These are phyloP conservation scores for Cetraspora pellucida DNA, from an alignment of 192 early-diverging fungal species.

Conservation along the genomic window DNA sequence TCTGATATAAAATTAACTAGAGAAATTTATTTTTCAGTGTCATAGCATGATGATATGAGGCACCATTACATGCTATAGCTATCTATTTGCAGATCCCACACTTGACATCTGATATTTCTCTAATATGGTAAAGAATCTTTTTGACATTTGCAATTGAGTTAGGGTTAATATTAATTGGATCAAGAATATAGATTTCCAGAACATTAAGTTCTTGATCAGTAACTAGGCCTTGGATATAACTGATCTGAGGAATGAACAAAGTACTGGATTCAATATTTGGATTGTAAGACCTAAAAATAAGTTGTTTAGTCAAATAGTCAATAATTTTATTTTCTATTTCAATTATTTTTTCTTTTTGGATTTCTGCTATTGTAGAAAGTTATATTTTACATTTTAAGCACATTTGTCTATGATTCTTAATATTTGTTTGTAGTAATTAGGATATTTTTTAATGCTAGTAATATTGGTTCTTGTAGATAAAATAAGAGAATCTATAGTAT, in stretches of 20 bases:
- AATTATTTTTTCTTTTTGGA: neutral
- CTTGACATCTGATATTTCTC: neutral
- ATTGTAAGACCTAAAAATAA: neutral
- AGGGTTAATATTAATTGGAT: neutral
- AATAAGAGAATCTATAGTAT: too few relatives aligned
- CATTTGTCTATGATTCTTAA: neutral
- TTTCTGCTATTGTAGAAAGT: neutral
- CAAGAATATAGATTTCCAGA: neutral
- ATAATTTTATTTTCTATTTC: neutral
- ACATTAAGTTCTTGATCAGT: neutral
- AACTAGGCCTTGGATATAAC: neutral
- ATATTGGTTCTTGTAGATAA: neutral
- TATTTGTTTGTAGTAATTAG: neutral
- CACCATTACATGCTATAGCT: neutral
- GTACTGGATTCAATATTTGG: neutral
- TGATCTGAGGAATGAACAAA: neutral
- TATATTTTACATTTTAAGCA: neutral
- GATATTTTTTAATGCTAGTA: neutral
- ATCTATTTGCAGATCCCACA: neutral
- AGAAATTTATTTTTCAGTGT: neutral
- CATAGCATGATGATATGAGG: neutral
- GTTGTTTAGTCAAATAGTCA: neutral
- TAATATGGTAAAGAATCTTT: neutral
- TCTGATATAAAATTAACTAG: too few relatives aligned
- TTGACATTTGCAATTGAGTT: neutral